These are phyloP conservation scores for Epichloe sp. DNA, from an alignment of 2,329 filamentous ascomycete genomes.

Conservation along the genomic window DNA sequence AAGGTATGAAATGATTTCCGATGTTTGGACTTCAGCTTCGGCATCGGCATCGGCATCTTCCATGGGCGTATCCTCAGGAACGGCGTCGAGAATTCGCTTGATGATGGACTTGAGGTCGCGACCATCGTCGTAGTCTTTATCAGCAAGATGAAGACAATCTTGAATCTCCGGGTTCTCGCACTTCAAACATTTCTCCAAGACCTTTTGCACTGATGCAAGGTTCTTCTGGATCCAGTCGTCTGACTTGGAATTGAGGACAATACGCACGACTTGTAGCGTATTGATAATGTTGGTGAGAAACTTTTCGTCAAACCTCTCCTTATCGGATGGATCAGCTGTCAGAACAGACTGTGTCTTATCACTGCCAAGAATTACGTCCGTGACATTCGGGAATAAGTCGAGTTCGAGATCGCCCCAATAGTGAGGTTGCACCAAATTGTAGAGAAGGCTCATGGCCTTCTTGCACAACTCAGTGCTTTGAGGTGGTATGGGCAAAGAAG, in stretches of 20 bases:
- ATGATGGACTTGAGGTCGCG: constrained; percentile 63
- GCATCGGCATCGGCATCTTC: constrained; percentile 72
- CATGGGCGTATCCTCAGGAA: constrained; percentile 64
- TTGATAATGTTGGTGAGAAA: constrained; percentile 85
- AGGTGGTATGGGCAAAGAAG: constrained; percentile 34
- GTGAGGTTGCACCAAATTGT: constrained; percentile 71
- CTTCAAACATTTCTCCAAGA: constrained; percentile 78
- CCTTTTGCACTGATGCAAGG: constrained; percentile 65
- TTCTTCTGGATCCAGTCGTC: constrained; percentile 84
- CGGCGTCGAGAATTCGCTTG: constrained; percentile 72
- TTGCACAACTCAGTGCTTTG: constrained; percentile 67
- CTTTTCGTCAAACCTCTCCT: constrained; percentile 68
- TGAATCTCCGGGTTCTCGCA: constrained; percentile 88
- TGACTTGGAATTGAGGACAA: constrained; percentile 75
- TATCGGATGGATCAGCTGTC: constrained; percentile 44
- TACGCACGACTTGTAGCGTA: constrained; percentile 79
- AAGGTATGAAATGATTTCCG: constrained; percentile 76
- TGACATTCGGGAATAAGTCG: constrained; percentile 81
- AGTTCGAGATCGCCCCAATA: constrained; percentile 90
- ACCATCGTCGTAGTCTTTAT: constrained; percentile 55
- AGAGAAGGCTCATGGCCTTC: constrained; percentile 69
- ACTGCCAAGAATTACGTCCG: constrained; percentile 69
- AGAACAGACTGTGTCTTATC: constrained; percentile 58
- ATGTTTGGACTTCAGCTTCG: constrained; percentile 65
- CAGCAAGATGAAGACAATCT: constrained; percentile 70